These are phyloP conservation scores for Gyromitra esculenta DNA, from an alignment of 2,329 filamentous ascomycete genomes.

Conservation along the genomic window DNA sequence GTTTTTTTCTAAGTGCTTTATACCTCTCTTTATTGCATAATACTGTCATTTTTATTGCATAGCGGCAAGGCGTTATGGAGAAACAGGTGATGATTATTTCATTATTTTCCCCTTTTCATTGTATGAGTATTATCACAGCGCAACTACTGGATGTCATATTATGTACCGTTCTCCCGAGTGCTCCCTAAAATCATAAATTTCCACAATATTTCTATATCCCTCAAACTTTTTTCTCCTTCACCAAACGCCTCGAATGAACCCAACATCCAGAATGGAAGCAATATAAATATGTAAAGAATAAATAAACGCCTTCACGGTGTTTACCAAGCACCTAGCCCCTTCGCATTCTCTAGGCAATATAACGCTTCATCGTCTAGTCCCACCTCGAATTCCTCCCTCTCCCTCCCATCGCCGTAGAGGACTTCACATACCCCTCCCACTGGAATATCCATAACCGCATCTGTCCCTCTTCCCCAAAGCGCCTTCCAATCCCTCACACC, in stretches of 20 bases:
- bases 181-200: background rate
- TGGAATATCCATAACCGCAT: conserved; percentile 97
- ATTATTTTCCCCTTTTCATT: conserved; percentile 2
- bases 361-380: conserved; percentile 59
- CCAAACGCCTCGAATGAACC: conserved; percentile 30
- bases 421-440: conserved; percentile 95
- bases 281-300: conserved; percentile 20
- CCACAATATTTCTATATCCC: conserved; percentile 12
- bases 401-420: conserved; percentile 78
- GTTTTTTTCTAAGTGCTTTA: background rate
- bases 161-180: background rate
- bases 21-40: background rate
- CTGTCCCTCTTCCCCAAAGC: conserved; percentile 91
- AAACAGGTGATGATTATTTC: background rate
- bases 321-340: conserved; percentile 42
- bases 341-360: conserved; percentile 42
- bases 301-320: conserved; percentile 1
- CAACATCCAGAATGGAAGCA: conserved; percentile 23
- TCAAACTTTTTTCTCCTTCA: conserved; percentile 69
- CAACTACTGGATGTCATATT: background rate
- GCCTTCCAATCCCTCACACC: conserved; percentile 72
- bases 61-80: conserved; percentile 14
- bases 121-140: background rate
- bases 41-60: conserved; percentile 7
- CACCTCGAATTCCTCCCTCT: conserved; percentile 67